Evolutionary conservation across 2,329 filamentous ascomycete genomes (phyloP).

Genomic region (Aspergillus calidoustus): DNA sequence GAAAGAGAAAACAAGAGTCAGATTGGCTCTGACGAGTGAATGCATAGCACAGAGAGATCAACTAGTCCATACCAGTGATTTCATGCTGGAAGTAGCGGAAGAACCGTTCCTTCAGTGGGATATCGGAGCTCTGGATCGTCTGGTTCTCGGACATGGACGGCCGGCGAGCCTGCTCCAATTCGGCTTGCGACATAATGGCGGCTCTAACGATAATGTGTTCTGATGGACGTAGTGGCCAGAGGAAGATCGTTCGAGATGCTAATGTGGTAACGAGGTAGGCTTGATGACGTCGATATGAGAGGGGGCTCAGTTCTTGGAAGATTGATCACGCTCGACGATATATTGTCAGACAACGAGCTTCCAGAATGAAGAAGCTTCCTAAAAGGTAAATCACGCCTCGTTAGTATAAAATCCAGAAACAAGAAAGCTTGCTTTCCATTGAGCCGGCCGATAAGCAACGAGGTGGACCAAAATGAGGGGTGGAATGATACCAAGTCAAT

Average conservation of each 20-base stretch:
- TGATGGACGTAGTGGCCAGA: neutral
- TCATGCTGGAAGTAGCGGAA: constrained; percentile 82
- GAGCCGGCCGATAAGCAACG: neutral
- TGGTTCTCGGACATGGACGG: constrained; percentile 40
- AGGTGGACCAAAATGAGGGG: neutral
- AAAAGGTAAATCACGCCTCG: neutral
- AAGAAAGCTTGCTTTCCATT: neutral
- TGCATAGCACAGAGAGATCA: constrained; percentile 8
- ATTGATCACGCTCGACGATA: neutral
- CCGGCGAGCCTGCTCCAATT: constrained; percentile 33
- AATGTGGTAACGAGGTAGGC: neutral
- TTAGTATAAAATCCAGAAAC: neutral
- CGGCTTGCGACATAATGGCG: constrained; percentile 37
- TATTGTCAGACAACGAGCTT: neutral
- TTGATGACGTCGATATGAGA: neutral
- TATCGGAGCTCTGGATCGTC: constrained; percentile 40
- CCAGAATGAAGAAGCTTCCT: neutral
- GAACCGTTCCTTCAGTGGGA: constrained; percentile 73
- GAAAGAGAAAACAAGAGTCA: constrained; percentile 22
- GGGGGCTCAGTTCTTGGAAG: neutral
- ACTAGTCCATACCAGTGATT: constrained; percentile 63
- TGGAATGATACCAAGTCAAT: neutral
- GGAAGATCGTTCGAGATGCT: constrained; percentile 5
- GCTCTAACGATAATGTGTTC: neutral
- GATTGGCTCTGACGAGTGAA: constrained; percentile 17